Evolutionary conservation across 2,329 filamentous ascomycete genomes (phyloP).

Genomic region (Sporothrix brasiliensis): DNA sequence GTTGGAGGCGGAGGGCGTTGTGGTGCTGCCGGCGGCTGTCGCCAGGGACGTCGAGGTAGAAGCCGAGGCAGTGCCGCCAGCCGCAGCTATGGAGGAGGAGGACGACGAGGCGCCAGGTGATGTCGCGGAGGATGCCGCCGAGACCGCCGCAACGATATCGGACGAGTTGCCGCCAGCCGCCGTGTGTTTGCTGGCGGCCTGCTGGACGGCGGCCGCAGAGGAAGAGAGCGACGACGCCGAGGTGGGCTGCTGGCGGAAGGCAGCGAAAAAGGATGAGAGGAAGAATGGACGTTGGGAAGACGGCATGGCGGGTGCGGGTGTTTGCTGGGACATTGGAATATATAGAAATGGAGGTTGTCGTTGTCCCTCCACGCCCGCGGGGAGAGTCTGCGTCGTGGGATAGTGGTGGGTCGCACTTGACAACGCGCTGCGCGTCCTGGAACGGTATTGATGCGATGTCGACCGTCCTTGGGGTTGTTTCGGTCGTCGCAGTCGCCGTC

Average conservation of each 20-base stretch:
- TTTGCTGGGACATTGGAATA: neutral
- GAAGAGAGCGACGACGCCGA: slow-evolving; percentile 34
- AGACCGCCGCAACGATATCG: slow-evolving; percentile 36
- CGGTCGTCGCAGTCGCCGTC: neutral
- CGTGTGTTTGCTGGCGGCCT: slow-evolving; percentile 47
- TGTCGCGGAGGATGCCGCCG: neutral
- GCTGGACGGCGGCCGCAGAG: slow-evolving; percentile 40
- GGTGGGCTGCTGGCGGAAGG: slow-evolving; percentile 55
- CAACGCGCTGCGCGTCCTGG: neutral
- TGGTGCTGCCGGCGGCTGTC: slow-evolving; percentile 29
- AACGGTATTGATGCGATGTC: neutral
- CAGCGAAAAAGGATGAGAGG: slow-evolving; percentile 60
- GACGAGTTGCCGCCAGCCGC: slow-evolving; percentile 39
- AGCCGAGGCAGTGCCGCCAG: slow-evolving; percentile 34
- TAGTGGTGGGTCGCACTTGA: neutral
- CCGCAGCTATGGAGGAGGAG: neutral
- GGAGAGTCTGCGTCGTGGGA: neutral
- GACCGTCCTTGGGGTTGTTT: neutral
- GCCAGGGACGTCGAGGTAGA: slow-evolving; percentile 37
- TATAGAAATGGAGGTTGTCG: too few relatives aligned
- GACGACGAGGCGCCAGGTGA: neutral
- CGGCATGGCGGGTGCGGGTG: slow-evolving; percentile 47
- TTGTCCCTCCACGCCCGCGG: slow-evolving; percentile 21
- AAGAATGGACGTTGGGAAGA: slow-evolving; percentile 58
- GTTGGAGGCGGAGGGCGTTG: slow-evolving; percentile 30